Percentiles rank a stretch among this genome's conserved stretches.
Conservation (phyloP, 345 rosid species). For the Brassica carinata region DNA sequence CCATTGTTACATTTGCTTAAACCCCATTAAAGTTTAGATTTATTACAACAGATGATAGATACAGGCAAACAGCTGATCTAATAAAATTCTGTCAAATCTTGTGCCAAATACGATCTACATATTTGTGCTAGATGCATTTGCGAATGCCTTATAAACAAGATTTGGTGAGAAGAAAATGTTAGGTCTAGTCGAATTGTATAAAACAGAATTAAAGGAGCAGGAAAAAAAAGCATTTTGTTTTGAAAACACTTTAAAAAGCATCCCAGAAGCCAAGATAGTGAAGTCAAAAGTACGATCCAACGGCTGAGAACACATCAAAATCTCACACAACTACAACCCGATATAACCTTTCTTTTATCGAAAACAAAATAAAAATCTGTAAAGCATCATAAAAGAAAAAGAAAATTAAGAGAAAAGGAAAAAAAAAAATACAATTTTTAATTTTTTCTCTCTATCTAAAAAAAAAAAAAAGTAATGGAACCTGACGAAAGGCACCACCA, state of each 20-base stretch:
- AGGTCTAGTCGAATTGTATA: background rate
- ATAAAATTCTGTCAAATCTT: too few species aligned
- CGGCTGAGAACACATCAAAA: slow-evolving; percentile 24
- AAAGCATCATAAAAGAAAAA: slow-evolving; percentile 34
- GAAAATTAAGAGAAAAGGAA: slow-evolving; percentile 22
- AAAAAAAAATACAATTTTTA: slow-evolving; percentile 4
- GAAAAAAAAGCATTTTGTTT: too few species aligned
- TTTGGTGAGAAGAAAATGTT: background rate
- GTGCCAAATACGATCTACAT: too few species aligned
- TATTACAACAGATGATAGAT: background rate
- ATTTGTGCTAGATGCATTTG: background rate
- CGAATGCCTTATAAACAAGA: background rate
- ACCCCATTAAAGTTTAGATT: too few species aligned
- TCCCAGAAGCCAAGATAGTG: slow-evolving; percentile 1
- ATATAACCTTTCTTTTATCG: background rate
- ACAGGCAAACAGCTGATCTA: too few species aligned
- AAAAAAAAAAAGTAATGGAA: slow-evolving; percentile 48
- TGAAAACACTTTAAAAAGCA: too few species aligned
- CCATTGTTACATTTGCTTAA: too few species aligned
- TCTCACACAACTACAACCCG: slow-evolving; percentile 30
- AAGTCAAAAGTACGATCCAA: slow-evolving; percentile 28
- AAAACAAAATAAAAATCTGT: background rate
- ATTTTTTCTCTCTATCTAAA: slow-evolving; percentile 32
- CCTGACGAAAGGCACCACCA: slow-evolving; percentile 58
- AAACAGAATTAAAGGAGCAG: background rate